Percentiles rank a stretch among this genome's conserved stretches.
phyloP scores from a whole-genome alignment of 192 early-diverging fungal genomes.

The Dissophora globulifera region DNA sequence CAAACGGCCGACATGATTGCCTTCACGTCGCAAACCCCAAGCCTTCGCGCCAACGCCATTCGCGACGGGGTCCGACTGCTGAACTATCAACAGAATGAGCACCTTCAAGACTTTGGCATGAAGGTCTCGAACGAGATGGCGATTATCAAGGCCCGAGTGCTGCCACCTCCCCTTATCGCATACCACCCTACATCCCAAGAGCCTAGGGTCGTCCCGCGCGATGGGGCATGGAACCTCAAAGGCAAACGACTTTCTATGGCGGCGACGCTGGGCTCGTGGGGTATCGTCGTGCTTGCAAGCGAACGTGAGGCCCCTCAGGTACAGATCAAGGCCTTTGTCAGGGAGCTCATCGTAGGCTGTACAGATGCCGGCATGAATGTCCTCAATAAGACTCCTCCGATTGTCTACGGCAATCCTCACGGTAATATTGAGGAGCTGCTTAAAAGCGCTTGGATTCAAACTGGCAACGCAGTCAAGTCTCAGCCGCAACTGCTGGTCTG shows the following conservation, averaged over 20 bases:
- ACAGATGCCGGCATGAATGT: constrained; percentile 74
- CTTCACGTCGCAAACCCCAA: constrained; percentile 85
- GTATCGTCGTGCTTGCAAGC: constrained; percentile 81
- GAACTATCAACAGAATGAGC: constrained; percentile 72
- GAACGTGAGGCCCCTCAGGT: constrained; percentile 59
- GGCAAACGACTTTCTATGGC: constrained; percentile 81
- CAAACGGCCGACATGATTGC: constrained; percentile 97
- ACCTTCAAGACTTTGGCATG: constrained; percentile 80
- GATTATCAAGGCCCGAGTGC: constrained; percentile 77
- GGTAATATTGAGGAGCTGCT: constrained; percentile 80
- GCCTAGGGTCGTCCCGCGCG: constrained; percentile 60
- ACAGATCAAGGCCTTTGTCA: constrained; percentile 76
- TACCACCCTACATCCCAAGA: constrained; percentile 63
- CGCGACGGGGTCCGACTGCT: constrained; percentile 74
- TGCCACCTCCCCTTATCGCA: constrained; percentile 79
- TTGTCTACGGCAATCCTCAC: constrained; percentile 64
- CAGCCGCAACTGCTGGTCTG: constrained; percentile 87
- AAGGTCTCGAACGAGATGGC: constrained; percentile 72
- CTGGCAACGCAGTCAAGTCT: constrained; percentile 71
- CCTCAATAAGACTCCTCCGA: constrained; percentile 56
- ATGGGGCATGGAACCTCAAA: constrained; percentile 90
- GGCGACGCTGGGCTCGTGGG: constrained; percentile 80
- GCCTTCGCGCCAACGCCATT: constrained; percentile 82
- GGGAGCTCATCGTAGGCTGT: constrained; percentile 76
- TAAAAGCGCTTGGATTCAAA: constrained; percentile 72